These are phyloP conservation scores for Vigna hirtella DNA, from an alignment of 306 rosid genomes.

Conservation along the genomic window DNA sequence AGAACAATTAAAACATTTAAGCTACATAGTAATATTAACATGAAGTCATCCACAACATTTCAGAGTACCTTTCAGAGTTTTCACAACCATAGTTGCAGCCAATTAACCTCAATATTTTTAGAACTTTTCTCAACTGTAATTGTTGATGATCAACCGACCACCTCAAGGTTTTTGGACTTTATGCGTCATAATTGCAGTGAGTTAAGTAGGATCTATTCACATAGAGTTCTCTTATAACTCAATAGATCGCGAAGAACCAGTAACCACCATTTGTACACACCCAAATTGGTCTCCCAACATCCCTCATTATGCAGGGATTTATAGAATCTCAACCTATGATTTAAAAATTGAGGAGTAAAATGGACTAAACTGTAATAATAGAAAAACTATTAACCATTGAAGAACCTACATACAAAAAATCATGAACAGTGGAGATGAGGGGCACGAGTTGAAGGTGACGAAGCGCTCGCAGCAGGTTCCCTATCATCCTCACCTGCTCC, in stretches of 20 bases:
- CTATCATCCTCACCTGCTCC: slow-evolving; percentile 46
- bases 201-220: not conserved
- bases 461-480: slow-evolving; percentile 43
- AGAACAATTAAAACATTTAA: not conserved
- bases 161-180: not conserved
- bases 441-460: slow-evolving; percentile 49
- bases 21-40: not conserved
- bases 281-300: not conserved
- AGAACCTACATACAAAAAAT: slow-evolving; percentile 49
- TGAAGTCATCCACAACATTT: slow-evolving; percentile 12
- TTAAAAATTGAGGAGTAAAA: not conserved
- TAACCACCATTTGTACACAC: not conserved
- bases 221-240: not conserved
- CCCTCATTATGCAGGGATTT: not conserved
- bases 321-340: slow-evolving; percentile 19
- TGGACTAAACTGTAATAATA: not conserved
- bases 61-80: not conserved
- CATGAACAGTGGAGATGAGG: slow-evolving; percentile 46
- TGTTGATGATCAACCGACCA: not conserved
- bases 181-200: not conserved
- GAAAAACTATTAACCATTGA: not conserved
- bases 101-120: no score
- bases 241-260: not conserved
- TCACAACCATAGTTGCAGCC: no score
- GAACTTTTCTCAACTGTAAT: not conserved